Conservation (phyloP, 176 grass and related monocot species). For the Juncus effusus region DNA sequence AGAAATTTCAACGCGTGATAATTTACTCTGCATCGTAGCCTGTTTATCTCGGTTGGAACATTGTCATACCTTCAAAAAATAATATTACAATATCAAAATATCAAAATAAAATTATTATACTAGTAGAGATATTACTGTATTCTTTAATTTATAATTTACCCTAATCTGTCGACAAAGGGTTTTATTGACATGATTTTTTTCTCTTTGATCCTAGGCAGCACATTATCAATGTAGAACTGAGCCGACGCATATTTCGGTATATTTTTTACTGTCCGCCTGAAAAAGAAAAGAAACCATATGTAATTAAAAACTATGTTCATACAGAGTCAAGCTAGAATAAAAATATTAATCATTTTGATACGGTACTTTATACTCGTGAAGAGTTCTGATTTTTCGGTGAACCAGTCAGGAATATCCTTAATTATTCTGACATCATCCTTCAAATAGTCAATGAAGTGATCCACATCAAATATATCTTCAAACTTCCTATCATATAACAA, state of each 20-base stretch:
- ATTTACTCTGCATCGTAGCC: conserved; percentile 93
- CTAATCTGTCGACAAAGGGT: conserved; percentile 92
- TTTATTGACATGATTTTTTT: conserved; percentile 99
- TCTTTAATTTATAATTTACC: conserved; percentile 48
- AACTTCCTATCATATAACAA: conserved; percentile 59
- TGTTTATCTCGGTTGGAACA: conserved; percentile 95
- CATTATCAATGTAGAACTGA: conserved; percentile 96
- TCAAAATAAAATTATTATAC: conserved; percentile 17
- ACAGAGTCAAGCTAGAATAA: conserved; percentile 3
- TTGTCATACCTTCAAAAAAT: conserved; percentile 78
- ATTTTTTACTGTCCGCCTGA: conserved; percentile 91
- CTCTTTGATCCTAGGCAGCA: conserved; percentile 96
- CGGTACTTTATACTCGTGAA: conserved; percentile 95
- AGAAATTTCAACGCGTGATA: conserved; percentile 99
- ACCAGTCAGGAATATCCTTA: conserved; percentile 94
- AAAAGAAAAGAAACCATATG: conserved; percentile 6
- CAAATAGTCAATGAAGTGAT: conserved; percentile 95
- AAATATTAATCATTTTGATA: conserved; percentile 21
- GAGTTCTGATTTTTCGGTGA: conserved; percentile 89
- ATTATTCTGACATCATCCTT: conserved; percentile 91
- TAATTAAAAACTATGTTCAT: background rate
- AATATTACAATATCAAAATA: conserved; percentile 19
- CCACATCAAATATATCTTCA: conserved; percentile 98
- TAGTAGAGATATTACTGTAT: conserved; percentile 9
- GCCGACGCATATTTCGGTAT: conserved; percentile 96